These are phyloP conservation scores for Phaeoacremonium minimum DNA, from an alignment of 2,329 filamentous ascomycete genomes.

Conservation along the genomic window DNA sequence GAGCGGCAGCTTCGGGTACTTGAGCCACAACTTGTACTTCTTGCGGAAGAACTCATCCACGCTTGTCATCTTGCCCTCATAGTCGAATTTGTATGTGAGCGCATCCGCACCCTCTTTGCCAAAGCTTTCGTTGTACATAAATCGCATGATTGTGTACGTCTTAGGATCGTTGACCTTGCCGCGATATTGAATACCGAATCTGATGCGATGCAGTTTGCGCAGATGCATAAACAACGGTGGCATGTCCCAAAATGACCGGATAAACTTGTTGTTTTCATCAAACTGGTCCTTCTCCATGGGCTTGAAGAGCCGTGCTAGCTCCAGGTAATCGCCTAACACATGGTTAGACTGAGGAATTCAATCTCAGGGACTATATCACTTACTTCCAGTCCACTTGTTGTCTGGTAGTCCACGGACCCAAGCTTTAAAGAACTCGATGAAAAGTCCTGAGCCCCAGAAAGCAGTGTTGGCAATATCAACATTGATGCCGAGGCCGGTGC, in stretches of 20 bases:
- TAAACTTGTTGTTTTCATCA: conserved; percentile 11
- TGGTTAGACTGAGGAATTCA: no score
- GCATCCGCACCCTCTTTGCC: conserved; percentile 42
- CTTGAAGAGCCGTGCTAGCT: conserved; percentile 23
- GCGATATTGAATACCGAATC: conserved; percentile 52
- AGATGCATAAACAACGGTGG: conserved; percentile 53
- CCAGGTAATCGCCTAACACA: conserved; percentile 24
- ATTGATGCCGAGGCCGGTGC: conserved; percentile 71
- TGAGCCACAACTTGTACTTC: conserved; percentile 49
- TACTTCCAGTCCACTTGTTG: conserved; percentile 19
- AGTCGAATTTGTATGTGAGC: conserved; percentile 50
- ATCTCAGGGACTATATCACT: no score
- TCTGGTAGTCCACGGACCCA: conserved; percentile 3
- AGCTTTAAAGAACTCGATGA: conserved; percentile 30
- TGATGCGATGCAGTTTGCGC: conserved; percentile 48
- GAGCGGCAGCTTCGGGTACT: conserved; percentile 46
- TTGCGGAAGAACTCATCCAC: conserved; percentile 52
- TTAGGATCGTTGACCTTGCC: conserved; percentile 40
- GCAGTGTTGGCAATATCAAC: conserved; percentile 88
- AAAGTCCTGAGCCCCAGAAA: conserved; percentile 61
- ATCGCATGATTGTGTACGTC: conserved; percentile 46
- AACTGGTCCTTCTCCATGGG: conserved; percentile 22
- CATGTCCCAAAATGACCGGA: conserved; percentile 19
- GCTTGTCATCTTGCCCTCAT: conserved; percentile 37
- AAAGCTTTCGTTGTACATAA: conserved; percentile 40